Evolutionary conservation across 768 basidiomycete genomes (phyloP).

Genomic region (Mrakia blollopis): DNA sequence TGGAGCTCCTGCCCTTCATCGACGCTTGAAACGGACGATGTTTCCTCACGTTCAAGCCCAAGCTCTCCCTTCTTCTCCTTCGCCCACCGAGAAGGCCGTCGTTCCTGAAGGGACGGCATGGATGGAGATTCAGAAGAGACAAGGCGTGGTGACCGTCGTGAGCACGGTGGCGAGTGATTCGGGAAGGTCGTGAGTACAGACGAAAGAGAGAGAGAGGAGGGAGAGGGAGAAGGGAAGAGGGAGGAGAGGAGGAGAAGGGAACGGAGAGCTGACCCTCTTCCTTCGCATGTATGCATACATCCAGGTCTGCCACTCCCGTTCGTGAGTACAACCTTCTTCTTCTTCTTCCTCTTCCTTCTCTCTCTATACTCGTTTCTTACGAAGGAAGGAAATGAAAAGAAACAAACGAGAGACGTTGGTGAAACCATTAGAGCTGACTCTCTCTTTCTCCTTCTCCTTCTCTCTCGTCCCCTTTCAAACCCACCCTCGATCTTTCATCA

Average conservation of each 20-base stretch:
- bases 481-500: background rate
- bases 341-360: background rate
- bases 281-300: background rate
- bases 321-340: background rate
- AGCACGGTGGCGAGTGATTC: background rate
- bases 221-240: background rate
- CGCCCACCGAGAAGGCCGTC: background rate
- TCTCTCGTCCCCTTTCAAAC: background rate
- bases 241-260: background rate
- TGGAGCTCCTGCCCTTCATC: too few relatives aligned
- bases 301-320: background rate
- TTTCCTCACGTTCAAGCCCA: conserved; percentile 11
- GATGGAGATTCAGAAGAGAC: background rate
- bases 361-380: background rate
- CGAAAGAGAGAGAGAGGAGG: background rate
- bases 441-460: background rate
- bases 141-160: background rate
- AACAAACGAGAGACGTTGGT: background rate
- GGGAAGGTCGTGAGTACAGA: background rate
- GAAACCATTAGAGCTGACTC: background rate
- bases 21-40: background rate
- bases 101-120: conserved; percentile 9
- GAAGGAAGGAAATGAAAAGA: background rate
- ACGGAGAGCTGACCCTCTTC: background rate
- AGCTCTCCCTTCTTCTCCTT: background rate